Evolutionary conservation across 2,329 filamentous ascomycete genomes (phyloP), one percentile per base, ranked within the genome.

Genomic region (Metarhizium anisopliae): DNA sequence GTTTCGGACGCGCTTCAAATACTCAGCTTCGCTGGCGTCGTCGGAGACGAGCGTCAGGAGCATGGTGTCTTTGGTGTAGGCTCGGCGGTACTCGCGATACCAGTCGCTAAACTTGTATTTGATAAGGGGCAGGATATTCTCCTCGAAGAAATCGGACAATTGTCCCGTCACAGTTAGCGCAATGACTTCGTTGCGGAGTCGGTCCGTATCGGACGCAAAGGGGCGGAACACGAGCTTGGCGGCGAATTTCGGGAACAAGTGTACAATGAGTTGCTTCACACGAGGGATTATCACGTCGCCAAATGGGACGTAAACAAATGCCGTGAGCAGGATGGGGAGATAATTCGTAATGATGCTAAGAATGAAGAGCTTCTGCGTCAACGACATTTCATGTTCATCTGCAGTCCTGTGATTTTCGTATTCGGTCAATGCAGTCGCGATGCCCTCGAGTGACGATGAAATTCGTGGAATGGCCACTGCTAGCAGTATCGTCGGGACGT

Each of bases 331-430:
- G 50, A 89, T 86, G 0, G 86, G 86, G 1, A 90, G 76, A 65
- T 91, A 92, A 4, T 88, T 87, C 13, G 87, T 90, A 69, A 91
- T 89, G 72, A 90, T 89, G 74, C 87, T 89, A 66, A 92, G 79
- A 38, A 89, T 77, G 57, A 91, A 90, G 7, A 87, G 80, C 74
- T 91, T 91, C 59, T 86, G 81, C 0, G 85, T 88, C 60, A 88
- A 76, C 0, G 86, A 84, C 58, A 83, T 79, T 58, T 90, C 84
- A 64, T 88, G 84, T 20, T 80, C 75, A 52, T 86, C 84, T 36
- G 83, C 77, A 0, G 86, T 90, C 54, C 88, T 82, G 66, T 90
- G 88, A 66, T 91, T 91, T 64, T 91, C 88, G 62, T 81, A 89
- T 16, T 87, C 74, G 11, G 83, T 89, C 40, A 91, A 73, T 18